Evolutionary conservation across 2,329 filamentous ascomycete genomes (phyloP), one percentile per base, ranked within the genome.

Genomic region (Aureobasidium uvarum): DNA sequence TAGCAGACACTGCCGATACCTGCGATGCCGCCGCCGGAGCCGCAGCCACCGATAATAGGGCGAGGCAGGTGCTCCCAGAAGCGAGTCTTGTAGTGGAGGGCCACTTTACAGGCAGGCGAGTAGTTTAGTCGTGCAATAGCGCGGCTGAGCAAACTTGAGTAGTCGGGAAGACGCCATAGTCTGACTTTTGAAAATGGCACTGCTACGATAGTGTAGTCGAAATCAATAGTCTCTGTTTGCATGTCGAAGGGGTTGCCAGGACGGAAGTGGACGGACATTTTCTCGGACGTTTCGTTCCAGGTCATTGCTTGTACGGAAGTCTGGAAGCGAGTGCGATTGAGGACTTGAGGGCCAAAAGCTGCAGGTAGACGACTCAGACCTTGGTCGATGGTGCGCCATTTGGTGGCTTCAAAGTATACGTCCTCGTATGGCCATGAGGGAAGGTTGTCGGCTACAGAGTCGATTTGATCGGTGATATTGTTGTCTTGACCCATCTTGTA

Each of bases 151-250:
- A 83, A 76, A n/a, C 78, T 79, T 36, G 81, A 81, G 70, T 83
- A 84, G 5, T 73, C 72, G 0, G 85, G 85, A 0, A 89, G 77
- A 5, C 83, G 77, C 85, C 86, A 89, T 28, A 84, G 80, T 39
- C 86, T 81, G 46, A 89, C 84, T 62, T 86, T 83, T 54, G 84
- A 83, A 74, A 90, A 89, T 0, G 88, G 88, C 0, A 83, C 82
- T 0, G 86, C 80, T 7, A 90, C 80, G n/a, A 90, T 78, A 33
- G 85, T 83, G 72, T 90, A 90, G 75, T 91, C 87, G 71, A 85
- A 88, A 2, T 81, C 80, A 31, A 81, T 78, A 51, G 77, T 81
- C 58, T 84, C 71, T 0, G 80, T 75, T 0, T 72, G 69, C 68
- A 77, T 74, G 16, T 76, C 73, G 18, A 83, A 75, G 67, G 72